Base-by-base conservation (phyloP, 495 filamentous ascomycete species). In the Daldinia bambusicola region DNA sequence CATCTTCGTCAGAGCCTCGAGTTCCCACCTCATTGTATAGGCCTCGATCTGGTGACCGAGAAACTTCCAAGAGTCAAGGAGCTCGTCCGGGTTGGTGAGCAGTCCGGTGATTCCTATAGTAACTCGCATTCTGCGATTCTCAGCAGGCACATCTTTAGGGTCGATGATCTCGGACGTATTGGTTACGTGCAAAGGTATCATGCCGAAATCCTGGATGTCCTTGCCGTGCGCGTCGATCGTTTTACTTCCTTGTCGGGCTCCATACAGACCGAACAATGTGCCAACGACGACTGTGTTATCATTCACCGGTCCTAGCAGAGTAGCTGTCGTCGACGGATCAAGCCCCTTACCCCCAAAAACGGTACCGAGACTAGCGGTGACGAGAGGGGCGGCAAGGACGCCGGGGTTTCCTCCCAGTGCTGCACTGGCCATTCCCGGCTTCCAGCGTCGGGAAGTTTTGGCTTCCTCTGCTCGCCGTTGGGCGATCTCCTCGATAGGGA, bases 121-220 rank as follows among this genome's bases (percentile, higher is more conserved):
- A 16, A 98, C 88, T 22, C 95, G 87, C 55, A 98, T 80, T 22
- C 93, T 87, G 58, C 93, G 81, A 56, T 80, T 75, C 36, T 81
- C 79, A 2, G 80, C 70, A 38, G 67, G 63, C 31, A 82, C 61
- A 22, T 79, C 79, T 72, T 83, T 77, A 66, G 82, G 71, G 75
- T 82, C 80, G 63, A 79, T 77, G 30, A 76, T 58, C 53, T 80
- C 78, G 7, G 55, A 69, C 53, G 61, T 64, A 40, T 62, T 55
- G 7, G 69, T 48, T 34, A 85, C 84, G 48, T 88, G 87, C 41
- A 96, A 80, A 0, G 94, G 93, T 14, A 97, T 77, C 71, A 99
- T 94, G 6, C 89, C 93, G 77, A 98, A 97, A 77, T 98, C 94
- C 55, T 90, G 86, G 13, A 98, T 90, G 66, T 98, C 94, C 61